A percentile compares a stretch with the other conserved stretches of the same genome.
Conservation (phyloP, 768 basidiomycete genomes). For the Serendipita vermifera region DNA sequence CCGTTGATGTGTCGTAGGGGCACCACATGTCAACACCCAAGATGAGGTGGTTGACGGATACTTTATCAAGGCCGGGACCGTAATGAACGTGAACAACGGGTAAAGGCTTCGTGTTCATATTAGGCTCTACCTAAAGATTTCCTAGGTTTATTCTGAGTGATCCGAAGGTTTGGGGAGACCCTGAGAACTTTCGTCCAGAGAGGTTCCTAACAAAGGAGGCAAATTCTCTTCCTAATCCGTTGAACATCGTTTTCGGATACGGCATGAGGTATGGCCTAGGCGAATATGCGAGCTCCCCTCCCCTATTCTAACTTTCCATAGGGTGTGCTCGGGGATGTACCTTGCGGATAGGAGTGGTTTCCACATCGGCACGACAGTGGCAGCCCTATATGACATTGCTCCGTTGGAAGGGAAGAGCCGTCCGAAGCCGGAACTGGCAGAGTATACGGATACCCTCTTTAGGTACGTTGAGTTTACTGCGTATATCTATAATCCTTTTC, state of each 20-base stretch:
- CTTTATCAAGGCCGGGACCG: no score
- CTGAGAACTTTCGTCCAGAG: constrained; percentile 20
- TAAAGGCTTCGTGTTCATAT: no score
- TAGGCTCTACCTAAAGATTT: no score
- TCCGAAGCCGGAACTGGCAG: background rate
- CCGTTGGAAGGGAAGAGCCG: background rate
- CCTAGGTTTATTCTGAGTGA: constrained; percentile 22
- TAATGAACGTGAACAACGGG: no score
- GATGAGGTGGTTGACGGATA: no score
- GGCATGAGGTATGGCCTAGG: background rate
- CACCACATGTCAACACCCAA: no score
- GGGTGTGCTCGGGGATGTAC: background rate
- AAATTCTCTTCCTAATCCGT: background rate
- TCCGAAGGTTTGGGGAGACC: constrained; percentile 18
- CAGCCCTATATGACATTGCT: background rate
- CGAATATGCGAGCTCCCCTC: no score
- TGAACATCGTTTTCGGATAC: background rate
- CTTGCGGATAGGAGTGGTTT: background rate
- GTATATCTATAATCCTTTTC: background rate
- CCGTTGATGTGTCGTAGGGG: constrained; percentile 8
- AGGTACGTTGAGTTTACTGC: background rate
- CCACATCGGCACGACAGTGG: background rate
- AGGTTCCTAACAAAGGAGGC: constrained; percentile 18
- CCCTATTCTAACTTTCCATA: background rate
- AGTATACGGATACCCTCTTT: background rate